These are phyloP conservation scores for Trichoderma sp. DNA, from an alignment of 2,329 filamentous ascomycete species.

Conservation along the genomic window DNA sequence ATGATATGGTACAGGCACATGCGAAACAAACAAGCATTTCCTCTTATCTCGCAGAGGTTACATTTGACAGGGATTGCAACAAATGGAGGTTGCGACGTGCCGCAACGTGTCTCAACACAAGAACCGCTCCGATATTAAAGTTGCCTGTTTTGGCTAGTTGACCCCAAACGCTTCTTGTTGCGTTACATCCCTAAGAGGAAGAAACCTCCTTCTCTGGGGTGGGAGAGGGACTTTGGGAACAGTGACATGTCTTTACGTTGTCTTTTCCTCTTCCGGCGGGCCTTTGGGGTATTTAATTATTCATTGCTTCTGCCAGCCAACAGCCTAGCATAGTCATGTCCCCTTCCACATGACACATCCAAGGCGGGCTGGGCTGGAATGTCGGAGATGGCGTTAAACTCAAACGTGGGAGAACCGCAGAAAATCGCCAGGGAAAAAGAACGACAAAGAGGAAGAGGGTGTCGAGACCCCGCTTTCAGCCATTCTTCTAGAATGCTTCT, in stretches of 20 bases:
- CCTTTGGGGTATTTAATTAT: neutral
- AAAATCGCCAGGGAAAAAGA: neutral
- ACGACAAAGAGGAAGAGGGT: neutral
- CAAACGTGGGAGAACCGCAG: neutral
- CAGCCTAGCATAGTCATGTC: neutral
- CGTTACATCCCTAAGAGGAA: neutral
- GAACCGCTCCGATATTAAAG: neutral
- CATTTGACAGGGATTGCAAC: neutral
- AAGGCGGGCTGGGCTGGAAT: neutral
- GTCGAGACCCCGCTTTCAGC: conserved; percentile 4
- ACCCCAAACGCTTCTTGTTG: neutral
- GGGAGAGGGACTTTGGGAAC: neutral
- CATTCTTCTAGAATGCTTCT: conserved; percentile 16
- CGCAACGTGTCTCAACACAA: conserved; percentile 11
- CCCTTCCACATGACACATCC: neutral
- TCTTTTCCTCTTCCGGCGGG: neutral
- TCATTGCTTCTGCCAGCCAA: neutral
- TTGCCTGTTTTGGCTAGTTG: neutral
- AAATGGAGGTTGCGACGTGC: neutral
- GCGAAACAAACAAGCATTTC: conserved; percentile 10
- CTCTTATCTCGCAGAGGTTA: neutral
- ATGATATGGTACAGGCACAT: neutral
- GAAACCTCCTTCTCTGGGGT: neutral
- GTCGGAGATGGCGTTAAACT: neutral
- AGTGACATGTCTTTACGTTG: neutral